Base-by-base conservation (phyloP, 768 basidiomycete species). In the Lentinula aciculospora region DNA sequence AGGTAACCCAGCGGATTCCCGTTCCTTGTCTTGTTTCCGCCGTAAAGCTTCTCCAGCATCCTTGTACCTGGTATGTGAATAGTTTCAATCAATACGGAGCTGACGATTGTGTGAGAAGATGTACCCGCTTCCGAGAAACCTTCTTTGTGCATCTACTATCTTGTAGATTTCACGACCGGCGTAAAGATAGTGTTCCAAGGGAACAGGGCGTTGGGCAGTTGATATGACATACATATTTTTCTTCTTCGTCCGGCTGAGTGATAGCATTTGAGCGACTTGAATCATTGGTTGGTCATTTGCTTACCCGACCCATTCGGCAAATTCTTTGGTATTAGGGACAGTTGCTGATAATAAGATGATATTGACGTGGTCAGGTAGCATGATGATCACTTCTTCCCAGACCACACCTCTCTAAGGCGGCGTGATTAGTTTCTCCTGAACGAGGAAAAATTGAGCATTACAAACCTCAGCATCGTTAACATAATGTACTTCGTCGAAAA, bases 321-420 rank as follows among this genome's bases (percentile, higher is more conserved):
- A 99, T 67, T 98, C 97, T 67, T 89, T 92, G 12, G 95, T 93
- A 66, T 99, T 99, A 7, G 97, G 95, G 0, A 99, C 96, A 2
- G 97, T 99, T 8, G 97, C 97, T 2, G 95, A 98, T 15, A 99
- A 77, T 42, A 99, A 76, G 56, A 99, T 98, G 66, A 99, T 98
- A 70, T 90, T 96, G 69, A 98, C 90, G 71, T 99, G 96, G 63
- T 98, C 97, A 0, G 97, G 97, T 12, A 99, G 78, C 94, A 99
- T 98, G 69, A 99, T 99, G 63, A 99, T 99, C 27, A 99, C 96
- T 73, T 99, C 96, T 72, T 99, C 96, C 97, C 97, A 99, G 12
- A 99, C 97, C 17, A 99, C 97, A 39, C 97, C 97, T 67, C 97
- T 82, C 96, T 98, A 67, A 40, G 44, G 37, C 15, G 51, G 15